phyloP scores from a whole-genome alignment of 805 yeast species.

The Ogataea chonburiensis region DNA sequence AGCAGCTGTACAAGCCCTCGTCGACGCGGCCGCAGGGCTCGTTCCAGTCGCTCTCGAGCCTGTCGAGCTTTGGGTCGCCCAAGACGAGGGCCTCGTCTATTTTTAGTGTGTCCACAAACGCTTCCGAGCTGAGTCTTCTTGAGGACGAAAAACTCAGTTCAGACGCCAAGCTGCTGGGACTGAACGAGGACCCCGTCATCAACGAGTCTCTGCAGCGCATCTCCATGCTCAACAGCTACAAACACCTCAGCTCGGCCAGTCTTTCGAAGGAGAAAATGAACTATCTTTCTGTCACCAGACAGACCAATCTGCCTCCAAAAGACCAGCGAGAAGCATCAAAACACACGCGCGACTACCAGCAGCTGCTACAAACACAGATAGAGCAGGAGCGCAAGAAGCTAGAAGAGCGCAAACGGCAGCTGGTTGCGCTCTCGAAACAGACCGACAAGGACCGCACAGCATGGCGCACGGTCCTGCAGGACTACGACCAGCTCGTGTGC shows the following conservation, averaged over 20 bases:
- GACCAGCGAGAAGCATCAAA: constrained; percentile 47
- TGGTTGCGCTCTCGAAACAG: constrained; percentile 36
- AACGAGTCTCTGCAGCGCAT: constrained; percentile 41
- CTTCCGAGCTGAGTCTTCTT: constrained; percentile 26
- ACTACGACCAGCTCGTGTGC: constrained; percentile 35
- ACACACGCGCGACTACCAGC: constrained; percentile 54
- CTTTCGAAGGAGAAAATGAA: constrained; percentile 19
- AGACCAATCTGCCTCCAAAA: constrained; percentile 67
- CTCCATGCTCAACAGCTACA: constrained; percentile 28
- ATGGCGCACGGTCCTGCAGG: constrained; percentile 45
- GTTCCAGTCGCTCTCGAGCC: constrained; percentile 10
- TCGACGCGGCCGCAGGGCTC: neutral
- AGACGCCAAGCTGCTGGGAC: constrained; percentile 38
- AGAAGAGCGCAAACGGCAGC: constrained; percentile 29
- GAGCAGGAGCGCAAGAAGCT: constrained; percentile 38
- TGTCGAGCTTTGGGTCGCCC: constrained; percentile 31
- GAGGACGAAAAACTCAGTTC: constrained; percentile 30
- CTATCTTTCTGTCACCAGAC: constrained; percentile 53
- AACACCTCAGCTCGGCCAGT: constrained; percentile 5
- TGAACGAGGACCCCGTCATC: constrained; percentile 31
- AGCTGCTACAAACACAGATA: constrained; percentile 42
- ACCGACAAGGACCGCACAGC: constrained; percentile 37
- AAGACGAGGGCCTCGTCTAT: constrained; percentile 46
- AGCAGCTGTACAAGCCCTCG: constrained; percentile 31
- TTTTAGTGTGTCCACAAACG: constrained; percentile 37